Evolutionary conservation across 805 yeast species (phyloP), one percentile per base, ranked within the genome.

Genomic region (Yamadazyma phyllophila): DNA sequence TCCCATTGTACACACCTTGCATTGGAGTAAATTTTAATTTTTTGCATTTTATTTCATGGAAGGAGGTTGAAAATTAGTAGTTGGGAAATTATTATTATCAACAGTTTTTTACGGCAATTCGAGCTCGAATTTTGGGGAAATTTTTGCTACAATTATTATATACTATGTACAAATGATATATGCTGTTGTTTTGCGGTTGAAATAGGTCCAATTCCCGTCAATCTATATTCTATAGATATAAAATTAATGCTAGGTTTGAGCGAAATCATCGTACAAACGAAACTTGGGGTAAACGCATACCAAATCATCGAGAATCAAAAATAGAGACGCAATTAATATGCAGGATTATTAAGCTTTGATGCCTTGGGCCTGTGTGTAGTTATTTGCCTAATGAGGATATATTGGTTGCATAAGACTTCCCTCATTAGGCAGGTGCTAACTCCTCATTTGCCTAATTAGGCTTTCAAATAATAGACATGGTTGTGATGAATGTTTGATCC

Each of bases 361-460:
- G 32, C 32, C 40, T 26, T 26, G n/a, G 14, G 33, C 17, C 40
- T 42, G 45, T 36, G 34, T 42, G 36, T 36, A 36, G 30, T 27
- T 36, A 39, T 24, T 45, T 51, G 17, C 54, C 52, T 34, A 45
- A 48, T 32, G 8, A 38, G 52, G 55, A 13, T 39, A 44, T 46
- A 51, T 51, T 48, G 26, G 12, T 11, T 48, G 50, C 55, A 48
- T 48, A 34, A 44, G 13, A 44, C 42, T 29, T 51, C 6, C 55
- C 51, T 45, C 14, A 24, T 37, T 44, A 43, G 49, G 50, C 36
- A 26, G 6, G 37, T 14, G 13, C 2, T 12, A 39, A 39, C 55
- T 51, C 55, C 55, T 36, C 55, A 33, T 41, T 51, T 51, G 29
- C 55, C 51, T 44, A 40, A 38, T 51, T 46, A 46, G 51, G 41